Base-by-base conservation (phyloP, 2,329 filamentous ascomycete species). In the Akanthomyces uredinophilus region DNA sequence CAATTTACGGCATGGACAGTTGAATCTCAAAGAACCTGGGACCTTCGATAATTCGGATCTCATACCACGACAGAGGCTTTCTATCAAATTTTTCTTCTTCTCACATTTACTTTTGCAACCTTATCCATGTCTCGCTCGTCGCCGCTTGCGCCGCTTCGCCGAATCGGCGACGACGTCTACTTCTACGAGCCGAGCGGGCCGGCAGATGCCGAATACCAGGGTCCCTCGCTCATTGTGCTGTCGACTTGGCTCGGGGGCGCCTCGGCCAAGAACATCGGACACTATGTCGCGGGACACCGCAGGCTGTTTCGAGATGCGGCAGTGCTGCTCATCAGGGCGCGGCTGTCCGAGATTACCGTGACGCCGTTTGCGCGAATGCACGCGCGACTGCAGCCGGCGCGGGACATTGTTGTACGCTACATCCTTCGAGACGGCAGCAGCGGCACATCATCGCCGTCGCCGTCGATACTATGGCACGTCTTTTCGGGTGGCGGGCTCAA, bases 401-500 rank as follows among this genome's bases (percentile, higher is more conserved):
- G 50, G 14, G 56, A 63, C 14, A 44, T 60, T 6, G 44, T 63
- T 50, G 27, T 60, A 20, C 55, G 29, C 5, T 53, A 53, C n/a
- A 29, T 60, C 13, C 6, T 22, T 22, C 49, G 4, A 8, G 16
- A 22, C 8, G 24, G 18, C 11, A 16, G 29, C 20, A 22, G 35
- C 35, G 7, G 24, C 8, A 16, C 37, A n/a, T 13, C 37, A 0
- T 27, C 18, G 1, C 32, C 50, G 4, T 41, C 58, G 4, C 24
- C 59, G 27, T 46, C 44, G n/a, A 60, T 63, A 24, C 39, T 63
- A n/a, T 60, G 55, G 56, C 61, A 63, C 50, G 49, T 60, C 1
- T 63, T 59, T 24, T 63, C 61, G 7, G 60, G 60, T 20, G 61
- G 61, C 50, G 61, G 61, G 32, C 55, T 60, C 2, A 63, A 63